Evolutionary conservation across 2,329 filamentous ascomycete species (phyloP), one percentile per base, ranked within the genome.

Genomic region (Aspergillus proliferans): DNA sequence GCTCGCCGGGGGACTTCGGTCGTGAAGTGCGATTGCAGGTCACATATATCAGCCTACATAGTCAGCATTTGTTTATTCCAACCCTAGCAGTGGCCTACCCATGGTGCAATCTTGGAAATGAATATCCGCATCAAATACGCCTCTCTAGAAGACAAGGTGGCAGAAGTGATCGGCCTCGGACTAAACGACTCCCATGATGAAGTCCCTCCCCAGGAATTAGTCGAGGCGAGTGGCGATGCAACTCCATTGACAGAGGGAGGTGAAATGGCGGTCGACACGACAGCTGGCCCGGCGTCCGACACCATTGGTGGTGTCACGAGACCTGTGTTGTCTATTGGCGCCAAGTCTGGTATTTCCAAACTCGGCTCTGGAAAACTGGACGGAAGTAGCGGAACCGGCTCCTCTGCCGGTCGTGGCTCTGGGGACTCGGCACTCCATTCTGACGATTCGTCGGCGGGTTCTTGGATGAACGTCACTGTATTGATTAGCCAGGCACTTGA

Each of bases 1-100:
- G 76, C 74, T 3, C 74, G 67, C 33, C 71, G 71, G 2, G 75
- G 73, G 2, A 77, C 72, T 45, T 75, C 72, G 6, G 70, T 70
- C 3, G 66, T 68, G 48, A 78, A 78, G 46, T 72, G 67, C 2
- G 59, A 62, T 18, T 60, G 54, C 9, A 59, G 51, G 46, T 70
- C 67, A 49, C 66, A 69, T 9, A 68, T 58, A 49, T 70, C 67
- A 34, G 60, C 56, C 66, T 69, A 28, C 21, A 15, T 30, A 6
- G 34, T 57, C n/a, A 47, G 44, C 45, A 10, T 49, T 15, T 3
- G 6, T 7, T 18, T 12, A 18, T 22, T 18, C 2, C 18, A 7
- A n/a, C 3, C n/a, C 9, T 4, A 38, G 18, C 6, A 5, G 14
- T 4, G 1, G 47, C 57, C 49, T 47, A 70, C 67, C 63, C 63